phyloP scores from a whole-genome alignment of 2,329 filamentous ascomycete genomes.

The Penicillium sp. region DNA sequence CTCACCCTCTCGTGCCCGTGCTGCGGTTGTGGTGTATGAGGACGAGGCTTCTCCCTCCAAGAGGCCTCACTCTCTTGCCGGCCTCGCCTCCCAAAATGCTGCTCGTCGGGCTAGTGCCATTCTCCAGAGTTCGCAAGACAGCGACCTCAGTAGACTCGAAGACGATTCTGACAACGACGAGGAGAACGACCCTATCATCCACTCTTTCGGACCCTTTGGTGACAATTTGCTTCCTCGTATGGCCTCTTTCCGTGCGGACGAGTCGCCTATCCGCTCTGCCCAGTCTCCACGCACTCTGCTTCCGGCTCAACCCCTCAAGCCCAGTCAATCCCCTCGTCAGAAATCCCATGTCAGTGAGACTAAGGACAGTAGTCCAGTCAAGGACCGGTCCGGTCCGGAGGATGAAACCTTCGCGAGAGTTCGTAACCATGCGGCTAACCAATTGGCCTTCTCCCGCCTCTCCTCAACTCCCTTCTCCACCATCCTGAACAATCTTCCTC shows the following conservation, averaged over 20 bases:
- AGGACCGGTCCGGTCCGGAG: slow-evolving; percentile 20
- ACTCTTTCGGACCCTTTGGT: slow-evolving; percentile 88
- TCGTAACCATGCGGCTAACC: slow-evolving; percentile 86
- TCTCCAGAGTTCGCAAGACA: slow-evolving; percentile 35
- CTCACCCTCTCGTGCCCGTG: slow-evolving; percentile 45
- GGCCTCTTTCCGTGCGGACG: slow-evolving; percentile 67
- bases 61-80: slow-evolving; percentile 27
- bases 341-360: slow-evolving; percentile 23
- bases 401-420: slow-evolving; percentile 35
- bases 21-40: slow-evolving; percentile 65
- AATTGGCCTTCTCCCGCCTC: slow-evolving; percentile 89
- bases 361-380: slow-evolving; percentile 14
- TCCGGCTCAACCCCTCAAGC: slow-evolving; percentile 34
- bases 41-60: slow-evolving; percentile 61
- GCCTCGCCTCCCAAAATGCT: slow-evolving; percentile 33
- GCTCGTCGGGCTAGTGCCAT: slow-evolving; percentile 34
- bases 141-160: slow-evolving; percentile 47
- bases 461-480: slow-evolving; percentile 87
- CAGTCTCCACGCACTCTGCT: slow-evolving; percentile 31
- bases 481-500: slow-evolving; percentile 81
- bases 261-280: slow-evolving; percentile 57
- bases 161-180: slow-evolving; percentile 79
- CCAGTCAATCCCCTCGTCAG: slow-evolving; percentile 32
- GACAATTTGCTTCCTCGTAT: slow-evolving; percentile 79
- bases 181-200: slow-evolving; percentile 89